These are phyloP conservation scores for Tolypocladium paradoxum DNA, from an alignment of 2,329 filamentous ascomycete species.

Conservation along the genomic window DNA sequence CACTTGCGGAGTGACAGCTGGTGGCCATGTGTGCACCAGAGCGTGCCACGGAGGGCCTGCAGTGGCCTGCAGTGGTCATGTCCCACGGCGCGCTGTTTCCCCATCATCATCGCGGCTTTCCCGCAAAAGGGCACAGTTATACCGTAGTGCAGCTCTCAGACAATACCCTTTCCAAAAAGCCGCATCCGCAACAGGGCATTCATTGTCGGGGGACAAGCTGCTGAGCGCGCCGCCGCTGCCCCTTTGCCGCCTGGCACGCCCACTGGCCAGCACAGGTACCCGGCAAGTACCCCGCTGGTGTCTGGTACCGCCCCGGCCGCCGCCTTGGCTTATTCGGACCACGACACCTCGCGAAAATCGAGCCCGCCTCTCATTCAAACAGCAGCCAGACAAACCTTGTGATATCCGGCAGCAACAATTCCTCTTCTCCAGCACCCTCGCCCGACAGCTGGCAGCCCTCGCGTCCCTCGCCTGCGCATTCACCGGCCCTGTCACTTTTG, in stretches of 20 bases:
- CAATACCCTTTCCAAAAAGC: background rate
- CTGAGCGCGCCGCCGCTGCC: background rate
- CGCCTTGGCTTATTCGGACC: constrained; percentile 26
- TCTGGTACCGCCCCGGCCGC: background rate
- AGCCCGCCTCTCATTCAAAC: constrained; percentile 5
- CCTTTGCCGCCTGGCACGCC: background rate
- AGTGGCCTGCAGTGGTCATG: background rate
- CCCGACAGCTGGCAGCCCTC: constrained; percentile 5
- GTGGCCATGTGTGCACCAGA: background rate
- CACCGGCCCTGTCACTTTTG: background rate
- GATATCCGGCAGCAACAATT: constrained; percentile 7
- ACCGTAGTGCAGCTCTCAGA: background rate
- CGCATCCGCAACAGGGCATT: background rate
- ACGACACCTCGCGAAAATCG: constrained; percentile 28
- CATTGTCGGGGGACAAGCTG: background rate
- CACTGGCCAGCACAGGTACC: background rate
- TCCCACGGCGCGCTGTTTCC: background rate
- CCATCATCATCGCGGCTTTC: background rate
- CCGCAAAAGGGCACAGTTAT: background rate
- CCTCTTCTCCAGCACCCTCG: constrained; percentile 5
- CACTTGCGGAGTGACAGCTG: background rate
- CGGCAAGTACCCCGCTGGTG: background rate
- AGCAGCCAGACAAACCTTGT: constrained; percentile 8
- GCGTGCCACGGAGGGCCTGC: background rate
- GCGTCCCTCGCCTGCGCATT: constrained; percentile 3